Conservation (phyloP, 345 rosid species). For the Moricandia arvensis region DNA sequence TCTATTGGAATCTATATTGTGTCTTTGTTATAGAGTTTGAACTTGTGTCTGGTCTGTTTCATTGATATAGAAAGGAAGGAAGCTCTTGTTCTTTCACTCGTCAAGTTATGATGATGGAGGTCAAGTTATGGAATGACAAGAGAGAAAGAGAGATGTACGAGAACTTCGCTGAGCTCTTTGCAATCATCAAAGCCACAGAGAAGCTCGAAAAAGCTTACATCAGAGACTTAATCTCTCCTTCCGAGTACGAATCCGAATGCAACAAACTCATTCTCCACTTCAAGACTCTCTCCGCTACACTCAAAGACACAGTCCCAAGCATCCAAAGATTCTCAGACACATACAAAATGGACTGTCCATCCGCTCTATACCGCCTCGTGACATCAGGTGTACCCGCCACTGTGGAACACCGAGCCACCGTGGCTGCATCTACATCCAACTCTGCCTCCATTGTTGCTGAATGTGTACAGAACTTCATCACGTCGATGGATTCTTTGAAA, state of each 20-base stretch:
- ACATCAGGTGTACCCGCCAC: slow-evolving; percentile 96
- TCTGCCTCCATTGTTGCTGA: slow-evolving; percentile 87
- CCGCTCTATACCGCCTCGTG: slow-evolving; percentile 80
- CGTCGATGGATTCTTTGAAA: slow-evolving; percentile 88
- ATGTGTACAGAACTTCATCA: slow-evolving; percentile 87
- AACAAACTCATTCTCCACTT: slow-evolving; percentile 87
- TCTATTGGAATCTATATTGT: not conserved
- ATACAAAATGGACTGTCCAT: slow-evolving; percentile 90
- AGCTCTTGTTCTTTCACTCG: slow-evolving; percentile 20
- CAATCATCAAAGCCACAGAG: slow-evolving; percentile 90
- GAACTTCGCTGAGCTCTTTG: slow-evolving; percentile 89
- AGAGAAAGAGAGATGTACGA: slow-evolving; percentile 97
- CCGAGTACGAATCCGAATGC: slow-evolving; percentile 80
- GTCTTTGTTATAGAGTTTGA: not conserved
- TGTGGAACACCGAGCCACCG: slow-evolving; percentile 75
- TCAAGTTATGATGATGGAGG: slow-evolving; percentile 67
- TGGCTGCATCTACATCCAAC: slow-evolving; percentile 51
- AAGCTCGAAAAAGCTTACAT: slow-evolving; percentile 90
- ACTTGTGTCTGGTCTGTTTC: not conserved
- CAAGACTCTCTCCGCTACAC: slow-evolving; percentile 71
- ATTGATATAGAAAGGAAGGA: not conserved
- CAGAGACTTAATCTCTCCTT: slow-evolving; percentile 66
- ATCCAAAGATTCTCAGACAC: slow-evolving; percentile 87
- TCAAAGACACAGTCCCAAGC: slow-evolving; percentile 78
- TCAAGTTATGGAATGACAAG: slow-evolving; percentile 89